Base-by-base conservation (phyloP, 192 early-diverging fungal genomes). In the Spizellomyces punctatus region DNA sequence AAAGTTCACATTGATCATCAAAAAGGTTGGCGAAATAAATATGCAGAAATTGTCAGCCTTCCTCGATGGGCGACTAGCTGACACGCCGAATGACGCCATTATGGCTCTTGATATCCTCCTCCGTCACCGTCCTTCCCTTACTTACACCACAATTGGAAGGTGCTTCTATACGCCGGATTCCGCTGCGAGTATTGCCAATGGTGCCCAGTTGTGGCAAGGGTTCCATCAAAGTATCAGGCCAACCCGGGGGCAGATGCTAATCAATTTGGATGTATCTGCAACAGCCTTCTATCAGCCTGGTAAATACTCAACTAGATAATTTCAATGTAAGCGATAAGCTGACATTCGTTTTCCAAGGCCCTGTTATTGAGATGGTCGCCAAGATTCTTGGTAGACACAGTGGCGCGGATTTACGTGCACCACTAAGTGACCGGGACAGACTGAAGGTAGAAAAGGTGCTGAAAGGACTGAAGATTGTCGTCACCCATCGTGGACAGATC, bases 181-280 rank as follows among this genome's bases (percentile, higher is more conserved):
- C 16, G 75, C 82, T 4, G 77, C 79, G 12, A 17, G 77, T 8
- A 83, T 88, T 58, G 81, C 85, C 14, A 91, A 94, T 58, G 94
- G 95, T 14, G 85, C 90, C 21, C 93, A 96, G 82, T 87, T 95
- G 6, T 96, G 95, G 95, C 89, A 90, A 73, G 96, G 96, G 14
- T 94, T 92, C 74, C 95, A 94, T 69, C 94, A 96, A 61, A 93
- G 91, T 43, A 86, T 95, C 44, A 84, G 92, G 8, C 94, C 95
- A 6, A 83, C 91, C 22, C 46, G 73, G n/a, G 92, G 92, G 76
- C 80, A 78, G 54, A 73, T 88, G 73, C 63, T 88, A 17, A 78
- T 88, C 59, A 88, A 88, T 62, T 60, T 88, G 63, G 86, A 88
- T 64, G 85, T 88, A 6, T 88, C 86, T 2, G 86, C 86, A 0